phyloP scores from a whole-genome alignment of 2,329 filamentous ascomycete genomes.

The Curvularia sp. region DNA sequence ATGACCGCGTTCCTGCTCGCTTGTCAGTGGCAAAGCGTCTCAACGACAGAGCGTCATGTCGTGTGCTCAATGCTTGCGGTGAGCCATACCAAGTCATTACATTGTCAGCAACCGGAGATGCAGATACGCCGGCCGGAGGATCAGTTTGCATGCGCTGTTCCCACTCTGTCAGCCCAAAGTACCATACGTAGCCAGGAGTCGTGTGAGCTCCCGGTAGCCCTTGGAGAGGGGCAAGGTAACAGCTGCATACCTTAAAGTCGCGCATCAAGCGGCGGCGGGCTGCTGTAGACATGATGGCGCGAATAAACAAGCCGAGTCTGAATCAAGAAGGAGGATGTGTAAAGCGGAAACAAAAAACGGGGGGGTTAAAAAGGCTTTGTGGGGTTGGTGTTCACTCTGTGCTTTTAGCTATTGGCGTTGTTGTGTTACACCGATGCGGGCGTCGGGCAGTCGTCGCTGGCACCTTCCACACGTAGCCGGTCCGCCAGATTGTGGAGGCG shows the following conservation, averaged over 20 bases:
- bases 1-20: constrained; percentile 90
- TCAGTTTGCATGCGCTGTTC: constrained; percentile 97
- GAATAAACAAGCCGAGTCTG: not conserved
- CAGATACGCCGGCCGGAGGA: constrained; percentile 93
- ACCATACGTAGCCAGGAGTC: not conserved
- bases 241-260: constrained; percentile 87
- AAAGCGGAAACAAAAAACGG: not conserved
- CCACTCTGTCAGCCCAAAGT: constrained; percentile 20
- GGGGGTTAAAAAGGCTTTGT: not conserved
- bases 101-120: constrained; percentile 93
- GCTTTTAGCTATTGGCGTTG: constrained; percentile 8
- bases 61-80: constrained; percentile 34
- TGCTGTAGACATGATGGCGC: constrained; percentile 78
- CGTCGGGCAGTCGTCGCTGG: constrained; percentile 3
- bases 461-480: constrained; percentile 17
- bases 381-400: not conserved
- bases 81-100: constrained; percentile 87
- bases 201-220: constrained; percentile 9
- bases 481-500: constrained; percentile 17
- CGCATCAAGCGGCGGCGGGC: constrained; percentile 97
- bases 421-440: constrained; percentile 18
- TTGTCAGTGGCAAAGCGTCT: constrained; percentile 35
- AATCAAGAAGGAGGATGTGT: not conserved
- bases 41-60: constrained; percentile 21
- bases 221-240: constrained; percentile 1